phyloP scores from a whole-genome alignment of 164 flowering plant genomes.

The Paratinospora sagittata region DNA sequence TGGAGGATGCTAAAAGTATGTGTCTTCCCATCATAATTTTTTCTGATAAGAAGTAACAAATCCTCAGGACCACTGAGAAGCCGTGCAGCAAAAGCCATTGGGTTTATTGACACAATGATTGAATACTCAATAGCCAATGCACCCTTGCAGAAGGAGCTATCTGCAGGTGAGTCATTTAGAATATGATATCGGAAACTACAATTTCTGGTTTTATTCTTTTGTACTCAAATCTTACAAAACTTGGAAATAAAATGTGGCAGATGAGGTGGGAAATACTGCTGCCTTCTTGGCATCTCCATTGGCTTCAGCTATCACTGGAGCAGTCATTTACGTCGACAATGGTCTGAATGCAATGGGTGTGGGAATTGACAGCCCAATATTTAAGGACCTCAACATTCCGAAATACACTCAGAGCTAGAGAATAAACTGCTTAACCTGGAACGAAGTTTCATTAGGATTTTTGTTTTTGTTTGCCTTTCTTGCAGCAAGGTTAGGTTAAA shows the following conservation, averaged over 20 bases:
- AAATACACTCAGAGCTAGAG: slow-evolving; percentile 26
- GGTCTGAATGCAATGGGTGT: slow-evolving; percentile 94
- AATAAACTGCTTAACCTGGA: background rate
- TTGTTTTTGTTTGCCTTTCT: background rate
- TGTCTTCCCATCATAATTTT: background rate
- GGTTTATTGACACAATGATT: slow-evolving; percentile 88
- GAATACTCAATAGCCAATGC: slow-evolving; percentile 81
- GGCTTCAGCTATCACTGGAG: slow-evolving; percentile 93
- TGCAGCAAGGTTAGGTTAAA: background rate
- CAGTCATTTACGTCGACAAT: slow-evolving; percentile 77
- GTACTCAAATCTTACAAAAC: background rate
- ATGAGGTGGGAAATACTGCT: slow-evolving; percentile 82
- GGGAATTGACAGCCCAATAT: slow-evolving; percentile 78
- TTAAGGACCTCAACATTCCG: slow-evolving; percentile 63
- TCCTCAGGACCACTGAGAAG: slow-evolving; percentile 77
- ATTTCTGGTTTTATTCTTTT: background rate
- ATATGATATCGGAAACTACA: background rate
- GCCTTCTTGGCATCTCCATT: slow-evolving; percentile 94
- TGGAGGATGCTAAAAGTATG: too few species aligned
- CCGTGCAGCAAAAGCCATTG: slow-evolving; percentile 95
- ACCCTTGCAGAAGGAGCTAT: slow-evolving; percentile 77
- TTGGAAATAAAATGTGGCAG: slow-evolving; percentile 32
- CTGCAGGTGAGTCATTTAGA: slow-evolving; percentile 47
- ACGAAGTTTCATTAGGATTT: background rate
- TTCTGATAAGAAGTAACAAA: background rate